Conservation (phyloP, 495 filamentous ascomycete genomes). For the Glarea lozoyensis region DNA sequence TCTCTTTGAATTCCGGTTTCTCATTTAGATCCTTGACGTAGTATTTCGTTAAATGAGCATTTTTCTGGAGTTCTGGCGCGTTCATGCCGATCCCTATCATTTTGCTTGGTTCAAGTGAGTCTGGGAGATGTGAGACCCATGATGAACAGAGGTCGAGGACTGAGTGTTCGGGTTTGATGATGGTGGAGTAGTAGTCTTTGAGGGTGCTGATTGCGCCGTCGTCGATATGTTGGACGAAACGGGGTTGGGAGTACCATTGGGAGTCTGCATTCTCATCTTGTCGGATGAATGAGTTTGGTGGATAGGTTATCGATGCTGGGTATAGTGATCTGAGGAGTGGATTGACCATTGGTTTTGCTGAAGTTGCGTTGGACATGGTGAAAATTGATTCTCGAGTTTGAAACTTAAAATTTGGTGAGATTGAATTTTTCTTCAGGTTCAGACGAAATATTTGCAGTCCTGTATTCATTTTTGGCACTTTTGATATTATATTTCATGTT, state of each 20-base stretch:
- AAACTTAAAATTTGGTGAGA: too few species aligned
- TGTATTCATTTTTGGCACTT: too few species aligned
- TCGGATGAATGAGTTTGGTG: too few species aligned
- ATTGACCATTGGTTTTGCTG: too few species aligned
- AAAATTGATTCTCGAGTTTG: too few species aligned
- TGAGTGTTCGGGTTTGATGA: constrained; percentile 17
- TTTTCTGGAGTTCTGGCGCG: constrained; percentile 26
- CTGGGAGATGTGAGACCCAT: constrained; percentile 34
- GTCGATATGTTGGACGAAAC: constrained; percentile 40
- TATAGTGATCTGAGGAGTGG: too few species aligned
- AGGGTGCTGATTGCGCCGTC: constrained; percentile 31
- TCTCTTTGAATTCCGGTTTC: constrained; percentile 19
- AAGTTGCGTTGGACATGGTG: too few species aligned
- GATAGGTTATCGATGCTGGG: too few species aligned
- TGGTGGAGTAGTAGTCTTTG: constrained; percentile 29
- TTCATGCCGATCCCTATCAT: constrained; percentile 31
- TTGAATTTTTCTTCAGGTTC: too few species aligned
- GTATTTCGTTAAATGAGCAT: constrained; percentile 22
- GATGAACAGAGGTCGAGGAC: constrained; percentile 34
- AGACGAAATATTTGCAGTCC: too few species aligned
- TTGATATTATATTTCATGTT: too few species aligned
- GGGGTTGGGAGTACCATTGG: constrained; percentile 31
- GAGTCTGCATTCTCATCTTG: constrained; percentile 29
- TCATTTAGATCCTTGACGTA: constrained; percentile 29
- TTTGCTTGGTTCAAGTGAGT: constrained; percentile 16